Percentiles rank a stretch among this genome's conserved stretches.
These are phyloP conservation scores for Cytospora schulzeri DNA, from an alignment of 2,329 filamentous ascomycete species.

Conservation along the genomic window DNA sequence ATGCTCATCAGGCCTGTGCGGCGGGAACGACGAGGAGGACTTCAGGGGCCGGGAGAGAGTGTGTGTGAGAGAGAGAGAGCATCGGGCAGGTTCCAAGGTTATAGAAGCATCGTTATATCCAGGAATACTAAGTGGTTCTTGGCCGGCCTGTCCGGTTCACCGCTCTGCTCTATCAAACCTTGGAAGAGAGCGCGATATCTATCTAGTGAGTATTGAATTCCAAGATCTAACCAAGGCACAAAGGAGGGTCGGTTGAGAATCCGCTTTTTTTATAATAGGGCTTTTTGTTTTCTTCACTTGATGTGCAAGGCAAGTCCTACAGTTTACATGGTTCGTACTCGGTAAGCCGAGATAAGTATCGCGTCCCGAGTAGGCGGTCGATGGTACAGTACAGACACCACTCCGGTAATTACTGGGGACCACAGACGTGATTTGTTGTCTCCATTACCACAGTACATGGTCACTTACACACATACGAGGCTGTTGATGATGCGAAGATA, in stretches of 20 bases:
- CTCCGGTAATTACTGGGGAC: no score
- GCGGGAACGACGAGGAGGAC: no score
- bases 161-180: background rate
- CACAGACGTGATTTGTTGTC: no score
- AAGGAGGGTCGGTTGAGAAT: background rate
- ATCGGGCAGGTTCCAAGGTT: background rate
- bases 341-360: no score
- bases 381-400: no score
- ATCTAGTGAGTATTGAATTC: background rate
- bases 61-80: no score
- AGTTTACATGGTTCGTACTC: background rate
- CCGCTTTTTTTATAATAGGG: background rate
- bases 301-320: slow-evolving; percentile 1
- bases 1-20: background rate
- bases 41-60: no score
- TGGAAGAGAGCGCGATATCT: background rate
- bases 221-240: background rate
- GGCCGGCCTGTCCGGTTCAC: slow-evolving; percentile 19
- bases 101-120: slow-evolving; percentile 5
- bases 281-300: background rate
- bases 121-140: background rate
- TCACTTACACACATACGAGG: background rate
- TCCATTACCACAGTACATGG: background rate
- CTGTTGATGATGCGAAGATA: background rate
- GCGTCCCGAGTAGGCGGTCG: no score